Percentiles rank a stretch among this genome's conserved stretches.
Evolutionary conservation across 371 early-diverging fungal genomes (phyloP).

Genomic region (Apophysomyces trapeziformis): DNA sequence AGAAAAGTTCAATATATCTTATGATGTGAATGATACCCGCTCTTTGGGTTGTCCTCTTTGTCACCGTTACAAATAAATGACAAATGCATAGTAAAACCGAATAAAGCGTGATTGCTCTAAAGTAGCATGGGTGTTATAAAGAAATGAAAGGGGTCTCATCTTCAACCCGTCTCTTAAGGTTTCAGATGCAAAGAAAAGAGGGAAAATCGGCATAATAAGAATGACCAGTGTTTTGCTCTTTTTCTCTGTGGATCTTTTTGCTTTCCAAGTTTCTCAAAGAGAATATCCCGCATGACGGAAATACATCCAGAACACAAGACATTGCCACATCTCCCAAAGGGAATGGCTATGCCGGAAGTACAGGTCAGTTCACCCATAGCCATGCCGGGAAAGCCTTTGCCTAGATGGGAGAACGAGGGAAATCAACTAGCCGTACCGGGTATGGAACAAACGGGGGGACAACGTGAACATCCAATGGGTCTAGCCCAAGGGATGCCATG

Average conservation of each 20-base stretch:
- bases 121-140: neutral
- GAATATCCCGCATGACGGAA: neutral
- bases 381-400: slow-evolving; percentile 18
- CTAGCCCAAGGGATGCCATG: slow-evolving; percentile 27
- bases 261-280: too few relatives aligned
- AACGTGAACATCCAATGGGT: slow-evolving; percentile 13
- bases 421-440: slow-evolving; percentile 9
- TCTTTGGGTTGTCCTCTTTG: too few relatives aligned
- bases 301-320: slow-evolving; percentile 19
- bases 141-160: slow-evolving; percentile 9
- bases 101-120: neutral
- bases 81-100: too few relatives aligned
- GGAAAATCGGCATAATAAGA: neutral
- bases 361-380: slow-evolving; percentile 13
- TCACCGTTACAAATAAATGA: too few relatives aligned
- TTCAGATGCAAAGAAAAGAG: neutral
- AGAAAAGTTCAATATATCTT: neutral
- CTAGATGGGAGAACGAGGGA: neutral
- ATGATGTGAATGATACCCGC: too few relatives aligned
- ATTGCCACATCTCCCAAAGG: slow-evolving; percentile 44
- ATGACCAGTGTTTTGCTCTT: neutral
- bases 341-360: slow-evolving; percentile 30
- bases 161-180: neutral
- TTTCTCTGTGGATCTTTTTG: neutral
- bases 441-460: slow-evolving; percentile 15